phyloP scores from a whole-genome alignment of 371 early-diverging fungal species.

The Saksenaea vasiformis region DNA sequence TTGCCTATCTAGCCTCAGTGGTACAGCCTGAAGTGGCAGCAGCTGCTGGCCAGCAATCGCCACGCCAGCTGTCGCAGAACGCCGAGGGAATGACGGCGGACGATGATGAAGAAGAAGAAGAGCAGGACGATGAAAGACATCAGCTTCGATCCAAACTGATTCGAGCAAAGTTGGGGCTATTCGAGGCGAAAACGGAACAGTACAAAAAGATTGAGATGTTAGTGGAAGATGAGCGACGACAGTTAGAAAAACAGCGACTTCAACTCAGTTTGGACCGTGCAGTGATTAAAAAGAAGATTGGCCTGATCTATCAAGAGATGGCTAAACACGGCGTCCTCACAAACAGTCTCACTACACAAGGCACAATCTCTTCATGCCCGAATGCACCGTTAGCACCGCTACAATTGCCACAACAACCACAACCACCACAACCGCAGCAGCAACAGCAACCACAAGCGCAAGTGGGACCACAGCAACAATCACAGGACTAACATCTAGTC shows the following conservation, averaged over 20 bases:
- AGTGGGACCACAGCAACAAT: constrained; percentile 22
- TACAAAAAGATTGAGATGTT: constrained; percentile 84
- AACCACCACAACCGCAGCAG: constrained; percentile 16
- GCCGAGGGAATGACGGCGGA: constrained; percentile 6
- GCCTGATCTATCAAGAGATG: constrained; percentile 50
- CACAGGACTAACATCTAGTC: constrained; percentile 14
- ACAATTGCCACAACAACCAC: constrained; percentile 13
- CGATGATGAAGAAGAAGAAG: constrained; percentile 10
- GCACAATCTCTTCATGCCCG: too few relatives aligned
- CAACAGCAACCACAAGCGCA: constrained; percentile 26
- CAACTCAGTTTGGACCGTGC: constrained; percentile 76
- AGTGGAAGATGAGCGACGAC: constrained; percentile 66
- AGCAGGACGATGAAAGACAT: constrained; percentile 35
- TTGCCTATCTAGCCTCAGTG: constrained; percentile 93
- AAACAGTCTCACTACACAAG: too few relatives aligned
- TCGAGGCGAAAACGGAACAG: constrained; percentile 77
- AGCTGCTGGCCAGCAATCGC: constrained; percentile 39
- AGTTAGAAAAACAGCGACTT: constrained; percentile 82
- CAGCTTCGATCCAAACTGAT: constrained; percentile 60
- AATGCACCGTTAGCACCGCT: not conserved
- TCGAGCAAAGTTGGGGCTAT: constrained; percentile 74
- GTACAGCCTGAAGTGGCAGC: constrained; percentile 93
- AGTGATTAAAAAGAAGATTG: constrained; percentile 49
- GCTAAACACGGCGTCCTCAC: constrained; percentile 16
- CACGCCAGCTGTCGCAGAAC: constrained; percentile 12